These are phyloP conservation scores for Scytalidium lignicola DNA, from an alignment of 2,329 filamentous ascomycete species.

Conservation along the genomic window DNA sequence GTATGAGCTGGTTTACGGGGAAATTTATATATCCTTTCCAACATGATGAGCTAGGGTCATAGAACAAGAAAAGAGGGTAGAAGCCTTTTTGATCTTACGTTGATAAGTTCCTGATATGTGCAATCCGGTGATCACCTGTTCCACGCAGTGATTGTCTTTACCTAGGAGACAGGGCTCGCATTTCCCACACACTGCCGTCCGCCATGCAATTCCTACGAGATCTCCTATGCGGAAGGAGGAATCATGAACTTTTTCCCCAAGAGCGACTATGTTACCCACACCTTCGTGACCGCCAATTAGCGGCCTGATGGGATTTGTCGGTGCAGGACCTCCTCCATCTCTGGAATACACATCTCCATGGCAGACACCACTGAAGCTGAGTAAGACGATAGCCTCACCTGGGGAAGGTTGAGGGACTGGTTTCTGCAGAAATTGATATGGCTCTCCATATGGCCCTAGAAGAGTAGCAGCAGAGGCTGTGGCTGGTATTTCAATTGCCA, in stretches of 20 bases:
- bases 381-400: neutral
- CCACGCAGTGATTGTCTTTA: constrained; percentile 10
- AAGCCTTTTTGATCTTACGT: no score
- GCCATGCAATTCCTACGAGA: constrained; percentile 59
- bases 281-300: constrained; percentile 62
- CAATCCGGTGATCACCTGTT: neutral
- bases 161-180: constrained; percentile 8
- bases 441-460: neutral
- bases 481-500: no score
- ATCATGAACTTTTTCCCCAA: constrained; percentile 51
- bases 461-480: neutral
- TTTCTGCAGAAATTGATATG: neutral
- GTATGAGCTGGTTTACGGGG: neutral
- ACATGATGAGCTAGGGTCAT: no score
- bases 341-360: neutral
- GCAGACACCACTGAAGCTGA: neutral
- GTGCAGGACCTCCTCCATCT: neutral
- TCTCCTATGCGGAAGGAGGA: constrained; percentile 55
- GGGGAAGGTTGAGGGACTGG: neutral
- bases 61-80: no score
- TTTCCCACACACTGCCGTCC: constrained; percentile 7
- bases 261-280: constrained; percentile 56
- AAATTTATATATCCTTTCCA: neutral
- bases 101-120: neutral
- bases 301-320: neutral